Evolutionary conservation across 805 yeast genomes (phyloP), one percentile per base, ranked within the genome.

Genomic region (Wickerhamomyces subpelliculosus): DNA sequence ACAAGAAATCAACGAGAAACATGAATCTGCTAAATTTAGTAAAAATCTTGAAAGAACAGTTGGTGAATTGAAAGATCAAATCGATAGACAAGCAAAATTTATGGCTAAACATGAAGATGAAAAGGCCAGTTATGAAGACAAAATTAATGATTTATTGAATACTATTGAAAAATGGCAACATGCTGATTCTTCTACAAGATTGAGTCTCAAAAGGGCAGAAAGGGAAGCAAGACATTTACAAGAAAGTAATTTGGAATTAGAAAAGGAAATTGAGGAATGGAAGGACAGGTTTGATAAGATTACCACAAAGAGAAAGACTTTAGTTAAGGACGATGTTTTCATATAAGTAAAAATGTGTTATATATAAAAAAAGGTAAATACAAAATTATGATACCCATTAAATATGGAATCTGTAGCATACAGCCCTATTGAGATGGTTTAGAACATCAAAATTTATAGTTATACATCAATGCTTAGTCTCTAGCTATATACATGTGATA

Each of bases 181-280:
- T 34, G 64, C 66, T 19, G 72, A 73, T 30, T 61, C 72, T 4
- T 68, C 67, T 29, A 65, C 72, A 18, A 64, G 61, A 33, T 49
- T 72, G 42, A 59, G 57, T 29, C 48, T 67, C 29, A 70, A 65
- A 38, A 66, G 75, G 32, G 62, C 72, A 17, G 75, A 74, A 41
- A 68, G 89, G 41, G 85, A 78, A 42, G 67, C 72, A 30, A 62
- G 67, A 3, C 77, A 73, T 36, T 60, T 72, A 44, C 73, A 74
- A 45, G 84, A 79, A 45, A 68, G 63, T 38, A 61, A 75, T 32
- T 50, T 72, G 35, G 62, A 65, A 40, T 49, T 79, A 43, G 82
- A 80, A 51, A 71, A 65, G 44, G 87, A 81, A 49, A 53, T 79
- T 4, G 57, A 69, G 19, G 75, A 72, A 35, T 75, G 84, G 75